Evolutionary conservation across 768 basidiomycete genomes (phyloP), one percentile per base, ranked within the genome.

Genomic region (Pisolithus tinctorius): DNA sequence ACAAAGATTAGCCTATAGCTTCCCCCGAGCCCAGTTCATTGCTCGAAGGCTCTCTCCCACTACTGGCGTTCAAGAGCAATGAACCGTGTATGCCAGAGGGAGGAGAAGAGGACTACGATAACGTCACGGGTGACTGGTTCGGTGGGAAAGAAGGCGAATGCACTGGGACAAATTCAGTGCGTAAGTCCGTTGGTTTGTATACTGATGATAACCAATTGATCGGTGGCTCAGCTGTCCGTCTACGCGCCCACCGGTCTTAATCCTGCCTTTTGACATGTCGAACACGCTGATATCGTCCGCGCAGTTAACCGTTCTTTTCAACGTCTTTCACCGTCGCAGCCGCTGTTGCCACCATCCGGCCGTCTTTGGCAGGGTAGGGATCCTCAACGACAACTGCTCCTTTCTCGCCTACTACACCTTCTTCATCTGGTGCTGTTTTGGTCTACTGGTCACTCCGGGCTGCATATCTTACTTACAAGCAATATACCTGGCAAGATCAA

Each of bases 311-410:
- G 66, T 45, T 20, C 20, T 20, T 20, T 20, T 20, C 20, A 58
- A 75, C 10, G 86, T 64, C 86, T 46, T 87, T 85, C 34, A 90
- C 87, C 17, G 62, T 82, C 43, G 86, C 84, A 2, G 80, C 84
- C 2, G 60, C 71, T 10, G 54, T 81, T 7, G 82, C 78, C 48
- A 62, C 85, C 30, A 63, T 86, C 57, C 86, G 29, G 78, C 86
- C n/a, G 59, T 87, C 49, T 69, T 89, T 61, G 88, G 88, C 46
- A 88, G 83, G 78, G 76, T 86, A 23, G 88, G 88, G 27, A 81
- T 90, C 63, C 71, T 90, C 26, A 80, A 90, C 61, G 90, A 92
- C 75, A 88, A 88, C 64, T 86, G 88, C 54, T 71, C 80, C 38
- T 90, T 92, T 76, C 78, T 90, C 55, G 86, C 87, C 37, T 65